Conservation (phyloP, 495 filamentous ascomycete genomes). For the Hyaloscypha hepaticicola region DNA sequence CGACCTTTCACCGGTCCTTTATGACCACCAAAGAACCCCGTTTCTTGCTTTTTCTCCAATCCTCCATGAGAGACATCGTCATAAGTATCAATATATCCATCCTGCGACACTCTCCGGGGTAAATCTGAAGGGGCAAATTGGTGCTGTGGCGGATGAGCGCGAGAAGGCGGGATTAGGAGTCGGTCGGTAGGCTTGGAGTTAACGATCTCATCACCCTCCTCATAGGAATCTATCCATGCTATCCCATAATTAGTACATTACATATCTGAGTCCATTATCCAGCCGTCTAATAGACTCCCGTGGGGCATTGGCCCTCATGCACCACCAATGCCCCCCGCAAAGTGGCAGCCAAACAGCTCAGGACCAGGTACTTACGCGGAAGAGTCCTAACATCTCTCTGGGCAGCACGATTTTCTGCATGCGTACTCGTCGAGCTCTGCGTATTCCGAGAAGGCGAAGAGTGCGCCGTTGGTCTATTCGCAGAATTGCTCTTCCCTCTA, state of each 20-base stretch:
- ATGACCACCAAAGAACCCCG: constrained; percentile 33
- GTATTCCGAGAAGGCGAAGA: constrained; percentile 26
- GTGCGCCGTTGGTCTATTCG: constrained; percentile 16
- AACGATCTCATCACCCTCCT: constrained; percentile 29
- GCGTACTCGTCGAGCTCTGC: constrained; percentile 19
- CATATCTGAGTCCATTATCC: background rate
- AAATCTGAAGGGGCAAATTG: constrained; percentile 51
- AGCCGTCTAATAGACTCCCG: no score
- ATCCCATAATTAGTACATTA: constrained; percentile 27
- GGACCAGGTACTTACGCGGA: constrained; percentile 37
- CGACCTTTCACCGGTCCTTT: constrained; percentile 44
- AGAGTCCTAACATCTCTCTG: constrained; percentile 38
- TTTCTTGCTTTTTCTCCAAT: constrained; percentile 25
- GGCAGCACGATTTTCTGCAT: constrained; percentile 30
- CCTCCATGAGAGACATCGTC: constrained; percentile 25
- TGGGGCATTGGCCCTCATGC: no score
- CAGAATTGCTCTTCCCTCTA: constrained; percentile 14
- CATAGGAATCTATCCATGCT: constrained; percentile 58
- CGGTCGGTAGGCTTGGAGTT: constrained; percentile 34
- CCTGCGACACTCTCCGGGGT: constrained; percentile 48
- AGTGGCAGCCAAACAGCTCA: background rate
- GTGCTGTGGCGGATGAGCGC: constrained; percentile 57
- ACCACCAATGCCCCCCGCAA: no score
- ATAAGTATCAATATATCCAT: constrained; percentile 49
- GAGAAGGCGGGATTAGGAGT: constrained; percentile 44